These are phyloP conservation scores for Stereum hirsutum DNA, from an alignment of 1,284 basidiomycete species.

Conservation along the genomic window DNA sequence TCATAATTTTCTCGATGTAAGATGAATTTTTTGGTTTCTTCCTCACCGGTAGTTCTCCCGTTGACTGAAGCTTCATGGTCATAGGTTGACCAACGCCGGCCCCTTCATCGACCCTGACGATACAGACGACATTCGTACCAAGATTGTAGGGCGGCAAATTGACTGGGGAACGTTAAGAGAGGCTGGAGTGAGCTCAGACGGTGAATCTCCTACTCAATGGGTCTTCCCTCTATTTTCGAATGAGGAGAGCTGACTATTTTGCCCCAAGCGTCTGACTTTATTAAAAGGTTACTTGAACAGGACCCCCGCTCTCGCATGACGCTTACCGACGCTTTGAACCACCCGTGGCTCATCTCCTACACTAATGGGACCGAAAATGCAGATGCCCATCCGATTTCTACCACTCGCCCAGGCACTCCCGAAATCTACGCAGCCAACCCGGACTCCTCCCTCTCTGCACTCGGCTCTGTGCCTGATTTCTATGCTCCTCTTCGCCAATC, in stretches of 20 bases:
- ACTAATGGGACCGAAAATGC: conserved; percentile 2
- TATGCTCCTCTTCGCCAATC: too few species aligned
- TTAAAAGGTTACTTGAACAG: conserved; percentile 35
- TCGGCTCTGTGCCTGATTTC: too few species aligned
- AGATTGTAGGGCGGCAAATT: conserved; percentile 47
- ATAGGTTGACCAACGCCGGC: conserved; percentile 59
- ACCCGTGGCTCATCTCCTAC: conserved; percentile 51
- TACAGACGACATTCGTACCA: conserved; percentile 39
- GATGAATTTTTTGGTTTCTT: too few species aligned
- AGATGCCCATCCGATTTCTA: conserved; percentile 15
- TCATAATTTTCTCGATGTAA: conserved; percentile 80
- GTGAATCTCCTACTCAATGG: conserved; percentile 18
- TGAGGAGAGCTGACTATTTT: conserved; percentile 11
- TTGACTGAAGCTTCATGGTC: not conserved
- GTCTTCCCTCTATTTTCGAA: conserved; percentile 13
- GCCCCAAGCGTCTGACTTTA: conserved; percentile 33
- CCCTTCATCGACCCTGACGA: conserved; percentile 67
- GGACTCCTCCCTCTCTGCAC: too few species aligned
- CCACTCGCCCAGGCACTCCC: conserved; percentile 15
- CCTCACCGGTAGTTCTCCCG: not conserved
- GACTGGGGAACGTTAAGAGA: conserved; percentile 48
- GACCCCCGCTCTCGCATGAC: conserved; percentile 50
- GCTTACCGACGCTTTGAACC: conserved; percentile 44
- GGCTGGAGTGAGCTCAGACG: conserved; percentile 24
- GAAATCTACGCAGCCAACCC: conserved; percentile 15